phyloP scores from a whole-genome alignment of 371 early-diverging fungal genomes.

The Sporodiniella umbellata region DNA sequence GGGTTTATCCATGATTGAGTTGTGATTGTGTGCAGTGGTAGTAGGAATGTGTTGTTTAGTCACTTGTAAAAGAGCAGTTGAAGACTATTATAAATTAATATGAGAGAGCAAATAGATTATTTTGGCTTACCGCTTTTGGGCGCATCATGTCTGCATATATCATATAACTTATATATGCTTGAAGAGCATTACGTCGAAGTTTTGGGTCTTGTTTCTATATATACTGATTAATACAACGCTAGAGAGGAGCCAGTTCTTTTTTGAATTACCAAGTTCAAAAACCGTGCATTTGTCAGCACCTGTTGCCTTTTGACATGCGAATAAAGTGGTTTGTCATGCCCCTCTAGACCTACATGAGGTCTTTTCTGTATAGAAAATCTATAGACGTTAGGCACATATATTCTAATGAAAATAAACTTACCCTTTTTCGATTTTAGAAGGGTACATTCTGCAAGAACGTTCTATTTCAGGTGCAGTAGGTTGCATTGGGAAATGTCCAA shows the following conservation, averaged over 20 bases:
- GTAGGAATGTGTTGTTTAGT: no score
- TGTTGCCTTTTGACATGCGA: not conserved
- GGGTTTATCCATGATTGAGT: conserved; percentile 18
- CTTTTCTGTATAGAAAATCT: not conserved
- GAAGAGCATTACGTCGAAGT: conserved; percentile 35
- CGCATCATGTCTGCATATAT: conserved; percentile 38
- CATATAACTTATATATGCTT: conserved; percentile 47
- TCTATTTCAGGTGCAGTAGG: not conserved
- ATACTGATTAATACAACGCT: not conserved
- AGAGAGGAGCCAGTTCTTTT: not conserved
- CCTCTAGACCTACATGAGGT: not conserved
- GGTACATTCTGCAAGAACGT: not conserved
- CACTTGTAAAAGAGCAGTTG: no score
- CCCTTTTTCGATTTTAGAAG: not conserved
- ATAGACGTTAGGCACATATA: not conserved
- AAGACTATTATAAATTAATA: no score
- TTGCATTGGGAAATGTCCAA: not conserved
- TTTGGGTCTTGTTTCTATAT: conserved; percentile 29
- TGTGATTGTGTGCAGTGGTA: not conserved
- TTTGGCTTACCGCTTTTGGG: conserved; percentile 15
- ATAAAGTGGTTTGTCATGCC: not conserved
- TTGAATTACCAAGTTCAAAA: not conserved
- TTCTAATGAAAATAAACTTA: not conserved
- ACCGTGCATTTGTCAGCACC: not conserved
- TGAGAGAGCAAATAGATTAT: no score